These are phyloP conservation scores for Pseudonitzschia pungens DNA, from an alignment of 108 stramenopile genomes.

Conservation along the genomic window DNA sequence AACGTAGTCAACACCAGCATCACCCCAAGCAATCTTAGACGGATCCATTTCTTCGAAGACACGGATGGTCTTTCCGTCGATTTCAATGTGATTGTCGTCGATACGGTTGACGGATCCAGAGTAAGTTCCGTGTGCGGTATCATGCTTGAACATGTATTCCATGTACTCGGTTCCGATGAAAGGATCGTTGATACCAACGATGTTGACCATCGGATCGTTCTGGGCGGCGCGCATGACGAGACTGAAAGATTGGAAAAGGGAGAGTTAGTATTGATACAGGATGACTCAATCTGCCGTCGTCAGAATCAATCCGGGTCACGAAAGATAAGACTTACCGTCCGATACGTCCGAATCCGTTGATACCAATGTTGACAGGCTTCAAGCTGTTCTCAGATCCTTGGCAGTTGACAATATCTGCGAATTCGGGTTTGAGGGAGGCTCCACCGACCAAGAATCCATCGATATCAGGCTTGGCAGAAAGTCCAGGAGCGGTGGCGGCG, in stretches of 20 bases:
- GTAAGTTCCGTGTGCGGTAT: constrained; percentile 94
- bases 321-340: constrained; percentile 70
- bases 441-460: constrained; percentile 99
- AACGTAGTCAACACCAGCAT: constrained; percentile 90
- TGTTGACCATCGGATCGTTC: constrained; percentile 88
- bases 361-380: constrained; percentile 69
- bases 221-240: constrained; percentile 96
- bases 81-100: constrained; percentile 77
- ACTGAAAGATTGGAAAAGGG: constrained; percentile 35
- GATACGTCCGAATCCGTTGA: constrained; percentile 99
- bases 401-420: constrained; percentile 94
- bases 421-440: constrained; percentile 97
- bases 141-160: constrained; percentile 97
- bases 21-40: constrained; percentile 91
- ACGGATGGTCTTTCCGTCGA: constrained; percentile 81
- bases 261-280: neutral
- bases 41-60: constrained; percentile 94
- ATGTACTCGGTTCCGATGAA: constrained; percentile 87
- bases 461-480: constrained; percentile 95
- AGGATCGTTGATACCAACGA: constrained; percentile 97
- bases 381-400: constrained; percentile 60
- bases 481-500: constrained; percentile 86
- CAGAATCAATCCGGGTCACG: neutral
- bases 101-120: constrained; percentile 67
- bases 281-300: neutral